These are phyloP conservation scores for Apiotrichum domesticum DNA, from an alignment of 1,284 basidiomycete species.

Conservation along the genomic window DNA sequence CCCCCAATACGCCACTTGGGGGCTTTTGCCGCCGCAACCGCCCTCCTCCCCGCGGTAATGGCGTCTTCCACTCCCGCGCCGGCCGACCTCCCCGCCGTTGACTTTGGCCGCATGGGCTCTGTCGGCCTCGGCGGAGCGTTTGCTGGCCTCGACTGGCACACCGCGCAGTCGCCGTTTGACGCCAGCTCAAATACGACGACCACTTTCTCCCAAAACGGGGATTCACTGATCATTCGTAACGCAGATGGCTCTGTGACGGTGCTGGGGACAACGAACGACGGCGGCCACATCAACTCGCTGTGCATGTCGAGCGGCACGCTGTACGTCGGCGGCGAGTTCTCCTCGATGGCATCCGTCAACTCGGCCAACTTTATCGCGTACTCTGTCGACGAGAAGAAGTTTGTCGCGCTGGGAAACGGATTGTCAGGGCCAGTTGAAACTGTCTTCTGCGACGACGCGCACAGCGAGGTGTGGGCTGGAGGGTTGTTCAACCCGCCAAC, in stretches of 20 bases:
- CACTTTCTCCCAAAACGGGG: constrained; percentile 31
- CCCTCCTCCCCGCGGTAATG: constrained; percentile 21
- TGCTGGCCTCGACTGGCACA: constrained; percentile 62
- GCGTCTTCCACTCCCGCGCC: constrained; percentile 42
- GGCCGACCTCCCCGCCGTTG: constrained; percentile 68
- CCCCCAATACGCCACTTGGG: constrained; percentile 23
- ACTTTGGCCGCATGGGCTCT: constrained; percentile 83
- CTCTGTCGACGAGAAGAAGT: constrained; percentile 14
- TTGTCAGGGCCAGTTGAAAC: constrained; percentile 63
- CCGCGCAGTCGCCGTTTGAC: constrained; percentile 31
- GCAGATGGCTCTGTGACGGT: constrained; percentile 22
- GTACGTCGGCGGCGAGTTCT: constrained; percentile 42
- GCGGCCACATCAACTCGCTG: constrained; percentile 36
- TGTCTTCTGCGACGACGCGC: constrained; percentile 71
- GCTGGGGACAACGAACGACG: constrained; percentile 36
- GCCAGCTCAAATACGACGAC: constrained; percentile 15
- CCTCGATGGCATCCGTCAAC: constrained; percentile 23
- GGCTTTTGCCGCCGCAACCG: constrained; percentile 13
- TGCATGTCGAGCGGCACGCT: constrained; percentile 37
- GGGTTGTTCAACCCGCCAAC: constrained; percentile 60
- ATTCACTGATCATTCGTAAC: constrained; percentile 29
- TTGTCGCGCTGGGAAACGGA: constrained; percentile 30
- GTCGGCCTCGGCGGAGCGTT: constrained; percentile 83
- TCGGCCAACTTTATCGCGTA: constrained; percentile 35
- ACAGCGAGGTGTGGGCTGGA: constrained; percentile 73